phyloP scores from a whole-genome alignment of 2,329 filamentous ascomycete genomes.

The Apiospora koreana region DNA sequence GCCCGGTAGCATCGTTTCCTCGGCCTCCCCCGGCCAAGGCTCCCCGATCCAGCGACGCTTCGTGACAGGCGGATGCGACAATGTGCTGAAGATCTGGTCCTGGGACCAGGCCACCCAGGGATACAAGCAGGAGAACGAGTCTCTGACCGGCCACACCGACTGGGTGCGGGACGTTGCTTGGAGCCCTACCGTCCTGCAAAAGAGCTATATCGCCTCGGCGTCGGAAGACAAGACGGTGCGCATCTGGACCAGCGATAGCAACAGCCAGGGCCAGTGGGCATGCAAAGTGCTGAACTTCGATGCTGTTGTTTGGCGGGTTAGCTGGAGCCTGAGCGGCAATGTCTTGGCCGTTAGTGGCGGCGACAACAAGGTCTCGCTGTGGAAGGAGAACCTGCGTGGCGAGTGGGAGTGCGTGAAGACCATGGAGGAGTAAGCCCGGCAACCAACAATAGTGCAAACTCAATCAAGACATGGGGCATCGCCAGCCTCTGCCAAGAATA shows the following conservation, averaged over 20 bases:
- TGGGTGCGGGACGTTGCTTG: conserved; percentile 98
- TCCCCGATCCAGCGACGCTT: conserved; percentile 74
- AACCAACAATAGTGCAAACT: not conserved
- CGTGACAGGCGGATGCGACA: conserved; percentile 94
- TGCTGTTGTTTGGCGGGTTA: conserved; percentile 89
- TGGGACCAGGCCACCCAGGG: conserved; percentile 65
- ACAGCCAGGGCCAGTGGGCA: conserved; percentile 73
- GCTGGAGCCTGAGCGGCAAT: conserved; percentile 97
- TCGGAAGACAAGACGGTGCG: conserved; percentile 96
- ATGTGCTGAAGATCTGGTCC: conserved; percentile 89
- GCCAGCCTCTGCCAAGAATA: not conserved
- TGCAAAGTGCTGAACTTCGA: conserved; percentile 87
- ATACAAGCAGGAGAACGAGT: conserved; percentile 63
- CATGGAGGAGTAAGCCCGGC: conserved; percentile 72
- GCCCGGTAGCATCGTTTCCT: conserved; percentile 82
- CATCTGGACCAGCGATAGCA: conserved; percentile 85
- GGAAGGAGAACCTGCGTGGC: conserved; percentile 97
- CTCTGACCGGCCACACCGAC: conserved; percentile 82
- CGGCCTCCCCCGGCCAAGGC: conserved; percentile 56
- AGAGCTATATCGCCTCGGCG: conserved; percentile 94
- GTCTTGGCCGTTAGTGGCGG: conserved; percentile 90
- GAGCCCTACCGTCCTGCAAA: conserved; percentile 92
- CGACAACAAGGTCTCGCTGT: conserved; percentile 95
- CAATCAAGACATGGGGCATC: not conserved
- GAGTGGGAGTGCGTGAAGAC: conserved; percentile 98